Base-by-base conservation (phyloP, 2,329 filamentous ascomycete genomes). In the Colletotrichum sansevieriae region DNA sequence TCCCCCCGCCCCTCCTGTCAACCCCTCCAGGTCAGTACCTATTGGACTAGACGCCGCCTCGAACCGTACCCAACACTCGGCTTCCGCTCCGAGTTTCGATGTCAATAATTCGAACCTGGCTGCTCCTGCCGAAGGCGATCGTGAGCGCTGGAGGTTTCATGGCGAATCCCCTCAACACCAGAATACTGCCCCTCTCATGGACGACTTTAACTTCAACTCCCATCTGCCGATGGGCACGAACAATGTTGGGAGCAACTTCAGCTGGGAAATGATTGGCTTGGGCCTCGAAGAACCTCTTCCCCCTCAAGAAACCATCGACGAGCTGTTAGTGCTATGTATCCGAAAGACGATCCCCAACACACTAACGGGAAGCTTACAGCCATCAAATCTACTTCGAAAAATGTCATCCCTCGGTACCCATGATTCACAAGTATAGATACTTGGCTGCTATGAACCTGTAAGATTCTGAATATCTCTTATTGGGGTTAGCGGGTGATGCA, bases 301-400 rank as follows among this genome's bases (percentile, higher is more conserved):
- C 1, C 82, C 85, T 0, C 86, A 88, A 72, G 84, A 88, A 54
- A 88, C 85, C 4, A 88, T 97, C 72, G 92, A 98, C 74, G 94
- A 98, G 76, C 82, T 99, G 89, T 94, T 83, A 76, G 87, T 81
- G 35, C 22, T 54, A 33, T 13, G 7, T 15, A 13, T 12, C 18
- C 33, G 37, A 22, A 20, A 35, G 25, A 7, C 44, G 20, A 49
- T 12, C 22, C 35, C 7, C 13, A 18, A 13, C 25, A 15, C 11
- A 33, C n/a, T 55, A 35, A 43, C n/a, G 51, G 29, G 29, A 29
- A 60, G 11, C 13, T 33, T 41, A 13, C 76, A 93, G 90, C 70
- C 91, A 97, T 75, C 87, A 92, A 74, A 89, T 96, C 29, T 99
- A 92, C 79, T 98, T 98, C 76, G 90, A 95, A 65, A 98, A 97